Conservation (phyloP, 306 rosid species). For the Pterocarpus santalinus region DNA sequence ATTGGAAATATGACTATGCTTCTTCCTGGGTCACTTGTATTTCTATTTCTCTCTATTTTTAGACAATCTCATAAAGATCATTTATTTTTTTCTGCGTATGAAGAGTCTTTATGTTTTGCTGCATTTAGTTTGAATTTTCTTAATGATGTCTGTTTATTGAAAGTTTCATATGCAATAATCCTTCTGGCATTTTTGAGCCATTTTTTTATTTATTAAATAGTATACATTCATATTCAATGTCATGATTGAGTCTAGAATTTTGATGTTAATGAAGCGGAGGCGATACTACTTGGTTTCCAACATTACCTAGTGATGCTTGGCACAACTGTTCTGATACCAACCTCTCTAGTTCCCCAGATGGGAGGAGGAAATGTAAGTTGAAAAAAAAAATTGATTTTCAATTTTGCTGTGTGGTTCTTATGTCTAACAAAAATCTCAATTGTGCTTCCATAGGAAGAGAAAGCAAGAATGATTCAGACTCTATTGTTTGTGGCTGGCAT, state of each 20-base stretch:
- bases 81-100: background rate
- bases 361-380: slow-evolving; percentile 95
- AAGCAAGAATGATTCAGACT: slow-evolving; percentile 92
- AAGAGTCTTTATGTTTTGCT: background rate
- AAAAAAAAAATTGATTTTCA: slow-evolving; percentile 23
- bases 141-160: slow-evolving; percentile 13
- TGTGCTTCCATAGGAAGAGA: slow-evolving; percentile 75
- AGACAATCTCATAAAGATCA: slow-evolving; percentile 12
- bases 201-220: background rate
- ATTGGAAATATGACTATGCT: slow-evolving; percentile 23
- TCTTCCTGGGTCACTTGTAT: background rate
- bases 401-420: slow-evolving; percentile 25
- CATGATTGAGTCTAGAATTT: slow-evolving; percentile 40
- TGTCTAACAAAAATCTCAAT: slow-evolving; percentile 34
- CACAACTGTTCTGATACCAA: slow-evolving; percentile 90
- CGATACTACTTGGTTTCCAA: slow-evolving; percentile 95
- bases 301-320: slow-evolving; percentile 98
- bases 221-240: slow-evolving; percentile 35
- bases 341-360: slow-evolving; percentile 85
- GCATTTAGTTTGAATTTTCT: background rate
- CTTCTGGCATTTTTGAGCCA: background rate
- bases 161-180: background rate
- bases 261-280: slow-evolving; percentile 75
- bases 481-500: slow-evolving; percentile 87
- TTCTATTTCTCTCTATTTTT: too few species aligned